Base-by-base conservation (phyloP, 2,329 filamentous ascomycete species). In the Dendryphion nanum region DNA sequence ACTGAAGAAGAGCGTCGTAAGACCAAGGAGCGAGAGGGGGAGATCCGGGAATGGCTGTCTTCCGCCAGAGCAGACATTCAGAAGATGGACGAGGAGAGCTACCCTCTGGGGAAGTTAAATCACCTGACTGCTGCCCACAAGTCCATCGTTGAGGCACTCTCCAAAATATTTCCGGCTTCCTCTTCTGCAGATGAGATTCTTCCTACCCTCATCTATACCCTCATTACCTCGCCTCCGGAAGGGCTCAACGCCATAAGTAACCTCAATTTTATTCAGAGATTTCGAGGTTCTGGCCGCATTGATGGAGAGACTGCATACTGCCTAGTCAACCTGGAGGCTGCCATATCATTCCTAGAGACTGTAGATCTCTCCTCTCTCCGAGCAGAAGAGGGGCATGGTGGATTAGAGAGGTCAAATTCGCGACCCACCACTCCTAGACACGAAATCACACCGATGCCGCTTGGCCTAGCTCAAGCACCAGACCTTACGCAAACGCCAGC, bases 111-210 rank as follows among this genome's bases (percentile, higher is more conserved):
- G 14, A 98, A 98, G 68, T 77, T 97, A 29, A 86, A 89, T 55
- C 83, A 89, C 55, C 75, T 98, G 39, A 95, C 90, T 49, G 82
- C 83, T 26, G 87, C 89, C 3, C 93, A 97, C 66, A 94, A 94
- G 70, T 85, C 83, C 48, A 97, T 98, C 47, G 93, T 98, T 33
- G 91, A 97, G 63, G 90, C 89, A 4, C 63, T 85, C 14, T 82
- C 79, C 13, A 76, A 78, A 37, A 68, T 83, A 15, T 77, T 83
- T 38, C 78, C 81, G 6, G 79, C 90, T 1, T 79, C 79, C 1
- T 95, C 93, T 1, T 97, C 93, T 1, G 93, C 93, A 3, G 93
- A 98, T 60, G 93, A 97, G 67, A 94, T 98, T 38, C 82, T 98
- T 63, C 93, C 93, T 1, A 95, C 95, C 65, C 77, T 98, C 46